Percentiles rank a stretch among this genome's conserved stretches.
These are phyloP conservation scores for Pleochaeta shiraiana DNA, from an alignment of 2,329 filamentous ascomycete species.

Conservation along the genomic window DNA sequence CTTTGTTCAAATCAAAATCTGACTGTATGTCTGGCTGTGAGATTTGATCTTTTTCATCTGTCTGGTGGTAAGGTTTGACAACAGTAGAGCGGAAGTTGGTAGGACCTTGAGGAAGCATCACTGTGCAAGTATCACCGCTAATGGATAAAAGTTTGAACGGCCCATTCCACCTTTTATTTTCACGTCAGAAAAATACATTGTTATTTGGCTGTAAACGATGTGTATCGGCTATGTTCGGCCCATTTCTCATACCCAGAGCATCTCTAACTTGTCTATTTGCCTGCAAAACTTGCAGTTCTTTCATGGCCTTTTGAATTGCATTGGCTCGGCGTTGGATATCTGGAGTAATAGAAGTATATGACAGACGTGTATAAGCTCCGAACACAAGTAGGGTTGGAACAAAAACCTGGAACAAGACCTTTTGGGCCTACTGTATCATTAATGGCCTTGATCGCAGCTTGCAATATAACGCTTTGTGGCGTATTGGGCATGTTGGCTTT, in stretches of 20 bases:
- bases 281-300: neutral
- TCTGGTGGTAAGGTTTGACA: neutral
- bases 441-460: neutral
- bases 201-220: neutral
- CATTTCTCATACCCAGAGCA: neutral
- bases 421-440: neutral
- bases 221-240: neutral
- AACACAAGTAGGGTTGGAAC: neutral
- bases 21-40: neutral
- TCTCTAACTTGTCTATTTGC: neutral
- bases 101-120: neutral
- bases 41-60: neutral
- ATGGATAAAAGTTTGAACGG: neutral
- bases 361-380: neutral
- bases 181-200: neutral
- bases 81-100: neutral
- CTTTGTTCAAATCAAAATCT: neutral
- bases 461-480: neutral
- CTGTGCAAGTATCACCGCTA: neutral
- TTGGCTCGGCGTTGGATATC: neutral
- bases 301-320: neutral
- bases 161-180: neutral
- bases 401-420: neutral
- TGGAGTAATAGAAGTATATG: neutral
- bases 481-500: neutral